Percentiles rank a stretch among this genome's conserved stretches.
phyloP scores from a whole-genome alignment of 352 stramenopile species.

The Pythium vanterpoolii region DNA sequence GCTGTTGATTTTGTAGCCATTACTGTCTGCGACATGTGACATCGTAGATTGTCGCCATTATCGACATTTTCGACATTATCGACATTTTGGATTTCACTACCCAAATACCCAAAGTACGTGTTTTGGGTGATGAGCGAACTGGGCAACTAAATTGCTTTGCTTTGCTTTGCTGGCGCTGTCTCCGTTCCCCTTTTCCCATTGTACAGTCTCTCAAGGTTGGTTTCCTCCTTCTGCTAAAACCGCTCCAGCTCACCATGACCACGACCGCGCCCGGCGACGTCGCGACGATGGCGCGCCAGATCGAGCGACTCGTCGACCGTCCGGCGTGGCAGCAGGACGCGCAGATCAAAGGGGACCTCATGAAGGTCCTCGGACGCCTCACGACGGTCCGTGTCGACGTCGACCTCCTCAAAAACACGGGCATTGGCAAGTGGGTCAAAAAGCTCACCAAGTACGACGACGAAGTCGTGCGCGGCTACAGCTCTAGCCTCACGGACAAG shows the following conservation, averaged over 20 bases:
- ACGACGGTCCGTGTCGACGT: conserved; percentile 77
- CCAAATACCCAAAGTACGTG: background rate
- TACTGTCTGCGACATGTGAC: background rate
- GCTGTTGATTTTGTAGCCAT: background rate
- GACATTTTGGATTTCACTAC: background rate
- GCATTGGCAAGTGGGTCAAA: conserved; percentile 77
- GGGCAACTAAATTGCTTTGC: background rate
- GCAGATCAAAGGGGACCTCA: conserved; percentile 57
- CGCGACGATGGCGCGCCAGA: conserved; percentile 62
- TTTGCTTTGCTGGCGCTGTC: background rate
- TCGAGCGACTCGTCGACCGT: conserved; percentile 56
- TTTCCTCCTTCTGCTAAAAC: conserved; percentile 4
- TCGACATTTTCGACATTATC: conserved; percentile 9
- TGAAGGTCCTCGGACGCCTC: conserved; percentile 64
- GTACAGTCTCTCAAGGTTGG: too few species aligned
- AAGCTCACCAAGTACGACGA: conserved; percentile 87
- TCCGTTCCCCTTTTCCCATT: background rate
- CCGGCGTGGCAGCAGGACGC: conserved; percentile 63
- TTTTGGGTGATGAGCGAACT: background rate
- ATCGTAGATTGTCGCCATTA: background rate
- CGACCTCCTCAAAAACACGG: conserved; percentile 68
- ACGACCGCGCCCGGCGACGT: conserved; percentile 46
- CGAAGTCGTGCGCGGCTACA: conserved; percentile 77
- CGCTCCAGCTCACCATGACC: conserved; percentile 15
- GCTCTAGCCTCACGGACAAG: conserved; percentile 74